These are phyloP conservation scores for Croton setiger DNA, from an alignment of 441 rosid genomes.

Conservation along the genomic window DNA sequence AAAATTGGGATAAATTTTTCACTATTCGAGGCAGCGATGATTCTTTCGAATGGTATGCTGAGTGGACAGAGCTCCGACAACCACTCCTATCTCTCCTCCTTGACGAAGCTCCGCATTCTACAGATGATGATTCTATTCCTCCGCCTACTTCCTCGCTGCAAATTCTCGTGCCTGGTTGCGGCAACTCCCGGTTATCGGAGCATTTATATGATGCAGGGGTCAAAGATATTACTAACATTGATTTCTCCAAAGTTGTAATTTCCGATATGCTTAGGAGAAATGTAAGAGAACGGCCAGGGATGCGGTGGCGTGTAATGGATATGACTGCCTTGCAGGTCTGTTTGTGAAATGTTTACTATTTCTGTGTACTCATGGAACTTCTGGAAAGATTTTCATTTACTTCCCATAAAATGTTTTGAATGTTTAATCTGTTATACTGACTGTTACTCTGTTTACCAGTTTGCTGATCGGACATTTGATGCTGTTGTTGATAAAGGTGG, in stretches of 20 bases:
- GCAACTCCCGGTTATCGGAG: slow-evolving; percentile 81
- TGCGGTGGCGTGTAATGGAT: slow-evolving; percentile 97
- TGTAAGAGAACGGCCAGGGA: slow-evolving; percentile 61
- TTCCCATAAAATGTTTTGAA: neutral
- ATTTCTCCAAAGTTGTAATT: slow-evolving; percentile 87
- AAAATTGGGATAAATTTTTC: slow-evolving; percentile 95
- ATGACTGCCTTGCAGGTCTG: slow-evolving; percentile 78
- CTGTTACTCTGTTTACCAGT: slow-evolving; percentile 33
- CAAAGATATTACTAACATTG: slow-evolving; percentile 62
- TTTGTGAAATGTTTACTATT: neutral
- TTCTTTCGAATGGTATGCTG: slow-evolving; percentile 97
- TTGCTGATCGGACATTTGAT: slow-evolving; percentile 55
- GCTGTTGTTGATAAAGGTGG: slow-evolving; percentile 93
- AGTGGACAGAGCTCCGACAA: slow-evolving; percentile 76
- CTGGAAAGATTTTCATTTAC: neutral
- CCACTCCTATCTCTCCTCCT: slow-evolving; percentile 58
- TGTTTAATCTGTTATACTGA: neutral
- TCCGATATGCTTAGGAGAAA: slow-evolving; percentile 89
- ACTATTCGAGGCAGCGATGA: slow-evolving; percentile 75
- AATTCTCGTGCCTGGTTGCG: slow-evolving; percentile 89
- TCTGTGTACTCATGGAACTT: neutral
- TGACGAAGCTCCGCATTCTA: neutral
- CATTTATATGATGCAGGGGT: slow-evolving; percentile 82
- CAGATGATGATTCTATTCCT: neutral
- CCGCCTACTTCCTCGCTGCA: slow-evolving; percentile 25